Evolutionary conservation across 2,329 filamentous ascomycete species (phyloP), one percentile per base, ranked within the genome.

Genomic region (Neurospora sp.): DNA sequence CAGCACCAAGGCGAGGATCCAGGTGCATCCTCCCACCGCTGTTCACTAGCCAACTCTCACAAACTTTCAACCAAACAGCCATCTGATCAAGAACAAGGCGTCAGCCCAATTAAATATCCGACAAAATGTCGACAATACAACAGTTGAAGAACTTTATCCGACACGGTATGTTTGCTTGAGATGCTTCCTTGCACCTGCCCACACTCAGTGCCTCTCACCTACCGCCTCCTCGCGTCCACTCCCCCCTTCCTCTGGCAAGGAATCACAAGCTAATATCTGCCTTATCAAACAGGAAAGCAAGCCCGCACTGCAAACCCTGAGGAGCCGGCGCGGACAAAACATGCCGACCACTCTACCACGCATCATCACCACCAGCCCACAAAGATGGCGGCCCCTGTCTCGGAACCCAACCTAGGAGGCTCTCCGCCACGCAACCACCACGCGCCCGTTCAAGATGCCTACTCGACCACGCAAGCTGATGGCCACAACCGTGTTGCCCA

Each of bases 91-190:
- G 17, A 66, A 58, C 42, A 66, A 62, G 43, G 19, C 15, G 23
- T 68, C 15, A 28, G 13, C 62, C 36, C 15, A 23, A n/a, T 39
- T 15, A 39, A 39, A 39, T 33, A 52, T 38, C 71, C 40, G 70
- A 67, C 74, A 79, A 75, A 62, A 89, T 89, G 87, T 89, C 87
- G 77, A 89, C 87, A 75, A 97, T 97, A 83, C 95, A 97, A 84
- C 96, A 96, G 79, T 88, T 97, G 77, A 97, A 98, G 83, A 97
- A 97, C 82, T 96, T 98, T 82, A 96, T 98, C 82, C 92, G 95
- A 75, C 95, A 97, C 85, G 95, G 87, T 89, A 82, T 70, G 84
- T 77, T 43, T 33, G 39, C 40, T 38, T 33, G 66, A 19, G 70
- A 62, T 52, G 71, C 58, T 28, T 62, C 17, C 23, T 40, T 67